These are phyloP conservation scores for Colletotrichum sp. DNA, from an alignment of 2,329 filamentous ascomycete genomes.

Conservation along the genomic window DNA sequence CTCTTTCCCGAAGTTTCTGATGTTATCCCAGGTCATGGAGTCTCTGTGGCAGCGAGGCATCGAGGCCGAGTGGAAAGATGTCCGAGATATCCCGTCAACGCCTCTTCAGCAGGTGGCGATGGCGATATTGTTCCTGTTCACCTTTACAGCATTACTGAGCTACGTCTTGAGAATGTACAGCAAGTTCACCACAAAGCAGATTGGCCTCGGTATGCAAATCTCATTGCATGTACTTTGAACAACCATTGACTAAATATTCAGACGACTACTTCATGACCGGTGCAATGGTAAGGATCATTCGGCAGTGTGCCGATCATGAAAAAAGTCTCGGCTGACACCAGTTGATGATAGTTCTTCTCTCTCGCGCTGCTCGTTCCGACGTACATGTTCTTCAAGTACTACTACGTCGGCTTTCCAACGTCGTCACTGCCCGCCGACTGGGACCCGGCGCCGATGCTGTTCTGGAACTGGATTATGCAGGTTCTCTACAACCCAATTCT, in stretches of 20 bases:
- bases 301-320: not conserved
- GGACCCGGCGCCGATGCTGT: constrained; percentile 2
- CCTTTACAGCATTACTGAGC: constrained; percentile 27
- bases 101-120: constrained; percentile 33
- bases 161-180: constrained; percentile 29
- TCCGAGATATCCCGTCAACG: constrained; percentile 33
- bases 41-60: not conserved
- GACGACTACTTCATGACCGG: constrained; percentile 12
- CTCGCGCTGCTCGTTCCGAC: not conserved
- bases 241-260: not conserved
- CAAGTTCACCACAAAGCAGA: not conserved
- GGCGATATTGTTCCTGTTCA: constrained; percentile 36
- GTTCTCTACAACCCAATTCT: constrained; percentile 52
- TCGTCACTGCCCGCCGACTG: not conserved
- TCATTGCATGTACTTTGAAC: not conserved
- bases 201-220: not conserved
- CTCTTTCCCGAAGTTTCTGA: not conserved
- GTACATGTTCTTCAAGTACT: constrained; percentile 15
- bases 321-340: not conserved
- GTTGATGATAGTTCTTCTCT: not conserved
- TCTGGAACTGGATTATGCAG: constrained; percentile 26
- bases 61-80: constrained; percentile 20
- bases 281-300: not conserved
- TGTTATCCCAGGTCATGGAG: not conserved
- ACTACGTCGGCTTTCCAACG: constrained; percentile 3